Percentiles rank a stretch among this genome's conserved stretches.
Evolutionary conservation across 352 stramenopile genomes (phyloP).

Genomic region (Pythium biforme): DNA sequence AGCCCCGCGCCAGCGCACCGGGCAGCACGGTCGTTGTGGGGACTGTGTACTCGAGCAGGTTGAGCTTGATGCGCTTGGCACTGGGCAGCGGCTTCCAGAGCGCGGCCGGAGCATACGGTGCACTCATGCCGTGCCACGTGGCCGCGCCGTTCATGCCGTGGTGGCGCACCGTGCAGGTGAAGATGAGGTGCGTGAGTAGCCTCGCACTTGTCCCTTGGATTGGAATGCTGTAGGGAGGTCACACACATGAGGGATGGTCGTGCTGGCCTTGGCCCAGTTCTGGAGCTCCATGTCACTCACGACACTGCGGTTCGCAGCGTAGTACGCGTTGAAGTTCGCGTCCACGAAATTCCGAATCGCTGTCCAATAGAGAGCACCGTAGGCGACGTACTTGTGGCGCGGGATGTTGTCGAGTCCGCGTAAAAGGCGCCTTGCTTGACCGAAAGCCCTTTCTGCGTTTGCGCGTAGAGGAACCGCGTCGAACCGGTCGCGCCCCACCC

Average conservation of each 20-base stretch:
- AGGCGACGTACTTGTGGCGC: conserved; percentile 36
- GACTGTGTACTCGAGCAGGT: conserved; percentile 15
- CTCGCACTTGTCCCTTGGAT: background rate
- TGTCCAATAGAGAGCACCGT: conserved; percentile 33
- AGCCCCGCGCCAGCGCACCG: too few relatives aligned
- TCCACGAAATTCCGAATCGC: conserved; percentile 32
- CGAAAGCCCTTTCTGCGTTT: conserved; percentile 8
- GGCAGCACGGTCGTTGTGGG: background rate
- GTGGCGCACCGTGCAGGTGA: conserved; percentile 25
- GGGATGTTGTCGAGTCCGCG: conserved; percentile 27
- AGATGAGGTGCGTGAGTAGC: conserved; percentile 22
- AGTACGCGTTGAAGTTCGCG: conserved; percentile 33
- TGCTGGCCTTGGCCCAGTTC: conserved; percentile 12
- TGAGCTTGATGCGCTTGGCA: conserved; percentile 14
- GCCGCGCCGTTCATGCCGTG: conserved; percentile 24
- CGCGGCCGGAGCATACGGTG: conserved; percentile 16
- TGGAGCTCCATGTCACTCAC: conserved; percentile 33
- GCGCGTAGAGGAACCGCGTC: conserved; percentile 32
- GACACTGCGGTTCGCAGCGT: conserved; percentile 30
- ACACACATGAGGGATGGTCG: conserved; percentile 8
- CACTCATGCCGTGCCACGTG: conserved; percentile 21
- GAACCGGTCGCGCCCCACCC: conserved; percentile 42
- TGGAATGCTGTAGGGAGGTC: conserved; percentile 13
- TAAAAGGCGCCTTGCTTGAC: conserved; percentile 25
- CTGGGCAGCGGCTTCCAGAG: conserved; percentile 20